Evolutionary conservation across 2,329 filamentous ascomycete genomes (phyloP).

Genomic region (Cercospora citrullina): DNA sequence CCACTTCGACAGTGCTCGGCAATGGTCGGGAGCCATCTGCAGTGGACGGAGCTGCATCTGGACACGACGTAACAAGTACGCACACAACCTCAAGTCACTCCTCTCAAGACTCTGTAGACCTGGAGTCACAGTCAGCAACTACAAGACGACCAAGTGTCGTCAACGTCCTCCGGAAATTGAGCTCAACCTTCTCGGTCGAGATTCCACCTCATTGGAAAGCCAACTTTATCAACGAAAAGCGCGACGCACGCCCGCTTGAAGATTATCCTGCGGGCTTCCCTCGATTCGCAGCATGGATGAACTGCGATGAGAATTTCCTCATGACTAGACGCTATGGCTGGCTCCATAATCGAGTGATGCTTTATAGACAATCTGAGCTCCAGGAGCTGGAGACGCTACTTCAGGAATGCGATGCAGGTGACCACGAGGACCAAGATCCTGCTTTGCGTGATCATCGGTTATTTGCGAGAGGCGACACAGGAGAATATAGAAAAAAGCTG

Average conservation of each 20-base stretch:
- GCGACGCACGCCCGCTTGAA: slow-evolving; percentile 34
- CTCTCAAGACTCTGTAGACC: background rate
- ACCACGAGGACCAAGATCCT: slow-evolving; percentile 12
- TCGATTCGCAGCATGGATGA: slow-evolving; percentile 42
- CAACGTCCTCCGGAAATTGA: background rate
- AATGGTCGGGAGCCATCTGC: background rate
- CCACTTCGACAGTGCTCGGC: background rate
- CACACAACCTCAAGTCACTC: background rate
- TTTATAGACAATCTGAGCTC: slow-evolving; percentile 44
- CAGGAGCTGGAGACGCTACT: slow-evolving; percentile 40
- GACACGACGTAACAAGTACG: background rate
- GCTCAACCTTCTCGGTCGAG: background rate
- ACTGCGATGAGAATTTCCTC: slow-evolving; percentile 43
- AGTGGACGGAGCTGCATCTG: background rate
- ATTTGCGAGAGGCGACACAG: slow-evolving; percentile 18
- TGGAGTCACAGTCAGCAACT: background rate
- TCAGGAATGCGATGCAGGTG: slow-evolving; percentile 30
- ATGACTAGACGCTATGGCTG: slow-evolving; percentile 44
- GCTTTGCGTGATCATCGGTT: slow-evolving; percentile 18
- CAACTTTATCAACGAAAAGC: slow-evolving; percentile 8
- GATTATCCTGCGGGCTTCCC: slow-evolving; percentile 44
- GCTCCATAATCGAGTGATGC: slow-evolving; percentile 42
- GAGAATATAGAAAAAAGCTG: slow-evolving; percentile 24
- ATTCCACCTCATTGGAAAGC: slow-evolving; percentile 17
- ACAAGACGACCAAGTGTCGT: slow-evolving; percentile 1